A percentile compares a stretch with the other conserved stretches of the same genome.
These are phyloP conservation scores for Stachybotrys chlorohalonatus DNA, from an alignment of 2,329 filamentous ascomycete genomes.

Conservation along the genomic window DNA sequence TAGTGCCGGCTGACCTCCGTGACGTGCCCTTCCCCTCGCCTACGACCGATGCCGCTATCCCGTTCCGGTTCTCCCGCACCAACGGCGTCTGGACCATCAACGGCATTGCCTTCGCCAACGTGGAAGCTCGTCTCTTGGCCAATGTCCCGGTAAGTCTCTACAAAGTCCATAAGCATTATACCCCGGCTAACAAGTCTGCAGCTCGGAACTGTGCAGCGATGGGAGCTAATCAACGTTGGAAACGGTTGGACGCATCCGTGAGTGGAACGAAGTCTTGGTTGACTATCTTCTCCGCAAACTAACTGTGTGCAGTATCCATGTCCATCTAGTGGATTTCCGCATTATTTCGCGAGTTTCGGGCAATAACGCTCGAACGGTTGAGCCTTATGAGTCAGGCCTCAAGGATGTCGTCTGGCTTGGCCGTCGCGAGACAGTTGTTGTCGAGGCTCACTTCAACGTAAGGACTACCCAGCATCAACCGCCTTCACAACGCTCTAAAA, in stretches of 20 bases:
- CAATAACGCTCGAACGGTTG: background rate
- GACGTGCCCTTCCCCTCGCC: constrained; percentile 27
- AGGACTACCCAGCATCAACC: background rate
- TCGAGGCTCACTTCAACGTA: background rate
- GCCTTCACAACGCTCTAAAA: background rate
- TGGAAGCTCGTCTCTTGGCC: background rate
- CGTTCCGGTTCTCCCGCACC: constrained; percentile 35
- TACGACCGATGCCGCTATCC: constrained; percentile 26
- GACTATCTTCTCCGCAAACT: background rate
- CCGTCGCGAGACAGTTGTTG: background rate
- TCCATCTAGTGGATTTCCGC: background rate
- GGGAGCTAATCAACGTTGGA: background rate
- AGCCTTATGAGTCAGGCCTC: background rate
- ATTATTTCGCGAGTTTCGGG: background rate
- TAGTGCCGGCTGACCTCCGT: constrained; percentile 23
- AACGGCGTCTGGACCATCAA: constrained; percentile 42
- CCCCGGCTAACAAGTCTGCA: too few species aligned
- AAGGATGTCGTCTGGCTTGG: constrained; percentile 1
- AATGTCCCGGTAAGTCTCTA: background rate
- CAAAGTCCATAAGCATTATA: too few species aligned
- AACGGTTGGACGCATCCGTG: background rate
- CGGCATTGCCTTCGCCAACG: constrained; percentile 23
- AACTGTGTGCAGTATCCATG: background rate
- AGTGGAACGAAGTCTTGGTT: background rate
- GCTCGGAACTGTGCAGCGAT: background rate